Percentiles rank a stretch among this genome's conserved stretches.
Evolutionary conservation across 208 protist species (phyloP).

Genomic region (Polymyxa betae): DNA sequence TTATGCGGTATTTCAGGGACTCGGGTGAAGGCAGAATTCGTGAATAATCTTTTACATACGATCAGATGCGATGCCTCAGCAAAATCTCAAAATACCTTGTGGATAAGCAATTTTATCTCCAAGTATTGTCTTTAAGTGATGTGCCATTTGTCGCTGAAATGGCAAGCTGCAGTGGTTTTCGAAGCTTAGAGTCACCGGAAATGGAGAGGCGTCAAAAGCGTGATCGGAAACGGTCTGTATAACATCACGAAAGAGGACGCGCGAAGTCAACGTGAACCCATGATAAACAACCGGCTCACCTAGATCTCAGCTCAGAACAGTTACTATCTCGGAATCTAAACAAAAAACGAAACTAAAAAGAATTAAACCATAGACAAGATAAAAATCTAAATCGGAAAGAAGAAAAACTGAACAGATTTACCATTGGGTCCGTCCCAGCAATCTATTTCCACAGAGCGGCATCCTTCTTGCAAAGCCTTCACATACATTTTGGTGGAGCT

Average conservation of each 20-base stretch:
- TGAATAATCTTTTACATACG: neutral
- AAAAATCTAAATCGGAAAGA: neutral
- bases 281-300: slow-evolving; percentile 47
- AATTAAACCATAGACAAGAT: neutral
- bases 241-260: slow-evolving; percentile 14
- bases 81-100: neutral
- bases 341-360: neutral
- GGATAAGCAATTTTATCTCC: neutral
- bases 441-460: slow-evolving; percentile 21
- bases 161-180: slow-evolving; percentile 49
- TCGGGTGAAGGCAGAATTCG: neutral
- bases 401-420: neutral
- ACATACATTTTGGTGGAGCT: slow-evolving; percentile 50
- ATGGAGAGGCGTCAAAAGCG: slow-evolving; percentile 28
- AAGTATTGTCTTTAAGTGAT: neutral
- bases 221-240: neutral
- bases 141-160: slow-evolving; percentile 48
- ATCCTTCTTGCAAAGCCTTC: slow-evolving; percentile 2
- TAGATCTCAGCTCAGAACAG: neutral
- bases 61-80: neutral
- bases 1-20: neutral
- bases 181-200: slow-evolving; percentile 17
- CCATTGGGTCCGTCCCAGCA: slow-evolving; percentile 44
- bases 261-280: slow-evolving; percentile 15
- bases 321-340: neutral